Conservation (phyloP, 1,284 basidiomycete species). For the Polyporus tsugae region DNA sequence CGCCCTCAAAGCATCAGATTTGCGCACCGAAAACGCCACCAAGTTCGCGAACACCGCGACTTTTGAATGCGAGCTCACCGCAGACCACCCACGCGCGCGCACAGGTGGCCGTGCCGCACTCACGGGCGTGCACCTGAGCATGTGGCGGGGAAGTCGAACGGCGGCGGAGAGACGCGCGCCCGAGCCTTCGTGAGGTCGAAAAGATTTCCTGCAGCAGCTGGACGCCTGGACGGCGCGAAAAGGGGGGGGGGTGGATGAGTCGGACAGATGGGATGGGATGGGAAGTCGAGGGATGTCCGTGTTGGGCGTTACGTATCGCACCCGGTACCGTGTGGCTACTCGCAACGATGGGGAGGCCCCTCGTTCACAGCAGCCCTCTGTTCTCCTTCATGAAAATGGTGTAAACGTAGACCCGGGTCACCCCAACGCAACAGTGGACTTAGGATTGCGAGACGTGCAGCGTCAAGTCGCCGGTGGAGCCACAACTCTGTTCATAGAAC, state of each 20-base stretch:
- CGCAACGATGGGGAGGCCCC: not conserved
- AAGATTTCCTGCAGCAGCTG: not conserved
- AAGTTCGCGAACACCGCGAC: conserved; percentile 4
- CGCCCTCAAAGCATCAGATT: not conserved
- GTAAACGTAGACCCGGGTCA: not conserved
- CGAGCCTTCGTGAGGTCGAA: not conserved
- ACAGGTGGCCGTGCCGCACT: not conserved
- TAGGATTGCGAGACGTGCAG: not conserved
- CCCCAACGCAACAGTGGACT: not conserved
- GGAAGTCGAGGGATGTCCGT: not conserved
- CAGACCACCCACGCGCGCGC: not conserved
- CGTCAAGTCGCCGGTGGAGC: not conserved
- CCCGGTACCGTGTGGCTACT: conserved; percentile 3
- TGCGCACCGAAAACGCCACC: conserved; percentile 9
- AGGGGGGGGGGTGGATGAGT: not conserved
- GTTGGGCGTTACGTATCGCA: not conserved
- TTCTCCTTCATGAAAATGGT: not conserved
- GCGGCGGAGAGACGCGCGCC: not conserved
- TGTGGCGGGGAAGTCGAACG: conserved; percentile 1
- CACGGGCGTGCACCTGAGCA: not conserved
- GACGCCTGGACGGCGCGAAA: not conserved
- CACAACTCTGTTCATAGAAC: not conserved
- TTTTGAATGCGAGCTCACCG: not conserved
- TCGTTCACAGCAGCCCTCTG: not conserved
- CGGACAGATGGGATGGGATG: not conserved